phyloP scores from a whole-genome alignment of 1,139 yeast genomes.

The Citeromyces hawaiiensis region DNA sequence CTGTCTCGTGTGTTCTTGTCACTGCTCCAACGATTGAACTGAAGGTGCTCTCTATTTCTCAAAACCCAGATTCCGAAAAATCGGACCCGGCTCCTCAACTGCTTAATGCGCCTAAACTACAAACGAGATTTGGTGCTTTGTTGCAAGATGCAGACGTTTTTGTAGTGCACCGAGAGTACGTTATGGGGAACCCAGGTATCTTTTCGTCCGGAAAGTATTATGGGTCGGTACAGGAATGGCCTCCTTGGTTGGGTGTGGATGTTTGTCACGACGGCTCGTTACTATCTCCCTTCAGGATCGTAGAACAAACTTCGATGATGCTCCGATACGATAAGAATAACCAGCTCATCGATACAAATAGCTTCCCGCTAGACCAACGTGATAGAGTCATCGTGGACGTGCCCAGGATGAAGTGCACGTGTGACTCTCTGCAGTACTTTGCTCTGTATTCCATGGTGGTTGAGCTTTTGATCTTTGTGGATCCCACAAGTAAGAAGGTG shows the following conservation, averaged over 20 bases:
- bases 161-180: constrained; percentile 39
- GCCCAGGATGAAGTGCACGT: constrained; percentile 54
- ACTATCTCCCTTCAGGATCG: constrained; percentile 8
- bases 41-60: constrained; percentile 47
- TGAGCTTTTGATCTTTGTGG: constrained; percentile 54
- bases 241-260: constrained; percentile 62
- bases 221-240: constrained; percentile 37
- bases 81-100: constrained; percentile 25
- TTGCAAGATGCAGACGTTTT: constrained; percentile 61
- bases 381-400: constrained; percentile 44
- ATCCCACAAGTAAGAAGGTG: constrained; percentile 42
- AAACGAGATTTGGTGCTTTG: constrained; percentile 62
- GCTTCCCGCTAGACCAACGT: constrained; percentile 16
- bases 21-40: constrained; percentile 62
- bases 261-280: constrained; percentile 8
- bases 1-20: constrained; percentile 50
- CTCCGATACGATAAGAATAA: constrained; percentile 12
- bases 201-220: constrained; percentile 19
- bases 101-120: constrained; percentile 20
- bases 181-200: constrained; percentile 20
- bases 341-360: constrained; percentile 8
- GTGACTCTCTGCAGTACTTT: constrained; percentile 65
- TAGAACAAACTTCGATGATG: constrained; percentile 14
- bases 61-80: constrained; percentile 17
- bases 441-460: constrained; percentile 50